Evolutionary conservation across 441 rosid genomes (phyloP).

Genomic region (Populus trichocarpa): DNA sequence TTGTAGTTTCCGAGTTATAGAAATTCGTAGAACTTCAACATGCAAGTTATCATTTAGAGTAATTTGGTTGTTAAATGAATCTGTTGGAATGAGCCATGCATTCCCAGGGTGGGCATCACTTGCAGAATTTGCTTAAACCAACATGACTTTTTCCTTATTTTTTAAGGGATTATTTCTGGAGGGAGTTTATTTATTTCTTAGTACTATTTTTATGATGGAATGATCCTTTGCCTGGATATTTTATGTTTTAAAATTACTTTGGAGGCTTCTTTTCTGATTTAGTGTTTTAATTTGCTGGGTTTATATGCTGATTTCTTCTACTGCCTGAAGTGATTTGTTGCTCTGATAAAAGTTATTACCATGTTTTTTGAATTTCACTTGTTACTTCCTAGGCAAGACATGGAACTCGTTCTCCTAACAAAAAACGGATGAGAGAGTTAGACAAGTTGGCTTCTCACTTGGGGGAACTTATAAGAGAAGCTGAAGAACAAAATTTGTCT

Average conservation of each 20-base stretch:
- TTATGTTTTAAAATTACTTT: background rate
- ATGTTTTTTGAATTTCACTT: background rate
- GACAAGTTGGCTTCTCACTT: conserved; percentile 60
- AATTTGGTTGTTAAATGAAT: background rate
- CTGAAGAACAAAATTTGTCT: conserved; percentile 40
- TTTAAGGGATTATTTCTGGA: background rate
- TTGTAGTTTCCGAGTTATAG: background rate
- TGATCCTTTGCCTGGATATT: background rate
- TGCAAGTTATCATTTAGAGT: background rate
- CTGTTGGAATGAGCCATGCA: background rate
- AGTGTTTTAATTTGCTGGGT: background rate
- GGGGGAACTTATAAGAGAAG: conserved; percentile 54
- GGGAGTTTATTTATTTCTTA: too few species aligned
- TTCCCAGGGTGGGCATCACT: background rate
- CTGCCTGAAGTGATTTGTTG: background rate
- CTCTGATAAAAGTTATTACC: background rate
- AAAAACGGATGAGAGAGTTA: conserved; percentile 72
- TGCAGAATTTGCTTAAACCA: background rate
- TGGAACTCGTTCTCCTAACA: conserved; percentile 96
- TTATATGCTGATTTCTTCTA: background rate
- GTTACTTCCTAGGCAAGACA: conserved; percentile 61
- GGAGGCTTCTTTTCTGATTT: background rate
- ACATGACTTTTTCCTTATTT: background rate
- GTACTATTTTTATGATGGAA: too few species aligned
- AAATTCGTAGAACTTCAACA: background rate